Evolutionary conservation across 2,329 filamentous ascomycete species (phyloP).

Genomic region (Didymella arachidicola): DNA sequence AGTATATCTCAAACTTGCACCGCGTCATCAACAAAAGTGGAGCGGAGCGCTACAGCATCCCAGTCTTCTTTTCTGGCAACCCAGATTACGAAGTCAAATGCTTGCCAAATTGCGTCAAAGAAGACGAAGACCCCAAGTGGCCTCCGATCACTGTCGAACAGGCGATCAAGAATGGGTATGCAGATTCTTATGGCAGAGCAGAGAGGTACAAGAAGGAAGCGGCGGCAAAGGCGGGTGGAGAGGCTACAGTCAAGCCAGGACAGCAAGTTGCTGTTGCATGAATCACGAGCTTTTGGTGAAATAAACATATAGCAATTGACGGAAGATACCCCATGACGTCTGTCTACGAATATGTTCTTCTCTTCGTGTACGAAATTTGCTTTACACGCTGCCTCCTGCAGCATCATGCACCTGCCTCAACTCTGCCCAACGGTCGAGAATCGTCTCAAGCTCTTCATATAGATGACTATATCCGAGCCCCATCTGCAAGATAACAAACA

Average conservation of each 20-base stretch:
- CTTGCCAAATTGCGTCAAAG: constrained; percentile 52
- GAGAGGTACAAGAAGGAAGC: constrained; percentile 53
- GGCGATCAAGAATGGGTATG: constrained; percentile 52
- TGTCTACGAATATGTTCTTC: neutral
- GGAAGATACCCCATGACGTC: too few species aligned
- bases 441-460: neutral
- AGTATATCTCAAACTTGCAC: constrained; percentile 54
- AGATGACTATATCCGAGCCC: neutral
- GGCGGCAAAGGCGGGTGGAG: constrained; percentile 27
- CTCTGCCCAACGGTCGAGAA: neutral
- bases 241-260: constrained; percentile 6
- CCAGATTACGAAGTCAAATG: constrained; percentile 55
- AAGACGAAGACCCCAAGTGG: constrained; percentile 51
- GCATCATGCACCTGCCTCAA: neutral
- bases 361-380: neutral
- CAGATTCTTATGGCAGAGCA: constrained; percentile 54
- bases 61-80: constrained; percentile 55
- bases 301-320: neutral
- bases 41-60: constrained; percentile 42
- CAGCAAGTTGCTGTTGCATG: constrained; percentile 32
- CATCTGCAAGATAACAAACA: neutral
- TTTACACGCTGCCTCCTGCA: neutral
- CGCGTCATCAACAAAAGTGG: constrained; percentile 54
- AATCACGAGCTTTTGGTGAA: neutral
- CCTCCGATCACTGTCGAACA: constrained; percentile 54